Base-by-base conservation (phyloP, 345 rosid species). In the Jatropha curcas region DNA sequence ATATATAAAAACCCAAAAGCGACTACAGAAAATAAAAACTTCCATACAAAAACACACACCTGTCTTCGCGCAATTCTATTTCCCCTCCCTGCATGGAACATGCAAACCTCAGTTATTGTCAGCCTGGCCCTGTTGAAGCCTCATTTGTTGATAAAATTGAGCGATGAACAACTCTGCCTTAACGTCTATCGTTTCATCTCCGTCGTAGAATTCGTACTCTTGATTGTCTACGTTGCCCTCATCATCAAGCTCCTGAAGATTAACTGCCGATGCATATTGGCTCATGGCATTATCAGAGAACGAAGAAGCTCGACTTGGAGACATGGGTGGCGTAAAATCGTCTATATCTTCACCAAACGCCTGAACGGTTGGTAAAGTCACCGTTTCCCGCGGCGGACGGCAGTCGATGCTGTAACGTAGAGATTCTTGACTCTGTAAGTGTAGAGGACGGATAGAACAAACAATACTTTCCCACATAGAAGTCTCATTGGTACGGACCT, bases 151-250 rank as follows among this genome's bases (percentile, higher is more conserved):
- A 37, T 78, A 78, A 37, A 78, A 78, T n/a, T 63, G 57, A 4
- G 81, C 66, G 28, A 78, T 78, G 31, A 78, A 78, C 28, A 31
- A 7, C 70, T 78, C 81, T 1, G 81, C 81, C 52, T 73, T 78
- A 8, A 46, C 17, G 52, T 78, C 81, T 8, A 78, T 73, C 74
- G 56, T 68, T 17, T 61, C 73, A 39, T 78, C 81, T 10, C 70
- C 77, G 6, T 2, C 69, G 8, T 50, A 11, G 17, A 35, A 16
- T 20, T 43, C 31, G 30, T 72, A 61, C 2, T 67, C 68, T 14
- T 72, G 25, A 4, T 28, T 55, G 1, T 58, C 41, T 20, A 70
- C 48, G 35, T 39, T 80, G 5, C 59, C 34, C 4, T 2, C 2
- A 12, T 28, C 39, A 31, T 53, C 77, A 1, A 78, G 77, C 31